phyloP scores from a whole-genome alignment of 2,329 filamentous ascomycete genomes.

The Microdochium trichocladiopsis region DNA sequence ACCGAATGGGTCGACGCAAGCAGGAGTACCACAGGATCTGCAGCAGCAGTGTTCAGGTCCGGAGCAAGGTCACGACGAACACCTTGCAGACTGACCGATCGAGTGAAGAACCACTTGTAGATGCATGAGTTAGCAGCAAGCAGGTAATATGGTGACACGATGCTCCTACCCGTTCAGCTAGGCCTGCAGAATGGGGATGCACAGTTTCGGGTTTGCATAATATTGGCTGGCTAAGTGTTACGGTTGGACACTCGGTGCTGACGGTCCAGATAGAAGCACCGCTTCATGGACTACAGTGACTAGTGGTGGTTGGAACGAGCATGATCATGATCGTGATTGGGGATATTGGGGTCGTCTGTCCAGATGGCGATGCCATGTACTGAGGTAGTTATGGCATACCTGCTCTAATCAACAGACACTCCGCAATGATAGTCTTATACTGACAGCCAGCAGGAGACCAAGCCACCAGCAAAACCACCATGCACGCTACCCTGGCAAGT shows the following conservation, averaged over 20 bases:
- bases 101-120: too few species aligned
- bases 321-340: too few species aligned
- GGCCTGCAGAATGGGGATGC: slow-evolving; percentile 7
- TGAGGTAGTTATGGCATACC: too few species aligned
- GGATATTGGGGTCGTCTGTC: too few species aligned
- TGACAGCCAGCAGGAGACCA: too few species aligned
- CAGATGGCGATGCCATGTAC: too few species aligned
- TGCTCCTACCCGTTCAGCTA: slow-evolving; percentile 17
- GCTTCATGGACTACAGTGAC: too few species aligned
- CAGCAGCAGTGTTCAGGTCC: background rate
- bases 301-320: too few species aligned
- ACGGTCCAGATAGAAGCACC: too few species aligned
- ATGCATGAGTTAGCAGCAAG: background rate
- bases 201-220: slow-evolving; percentile 7
- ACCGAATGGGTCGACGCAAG: too few species aligned
- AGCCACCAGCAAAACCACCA: background rate
- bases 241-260: background rate
- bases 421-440: too few species aligned
- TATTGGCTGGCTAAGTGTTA: slow-evolving; percentile 1
- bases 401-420: too few species aligned
- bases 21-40: background rate
- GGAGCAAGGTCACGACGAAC: background rate
- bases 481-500: background rate
- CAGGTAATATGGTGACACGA: slow-evolving; percentile 12
- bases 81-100: background rate